Evolutionary conservation across 306 rosid species (phyloP).

Genomic region (Bauhinia variegata): DNA sequence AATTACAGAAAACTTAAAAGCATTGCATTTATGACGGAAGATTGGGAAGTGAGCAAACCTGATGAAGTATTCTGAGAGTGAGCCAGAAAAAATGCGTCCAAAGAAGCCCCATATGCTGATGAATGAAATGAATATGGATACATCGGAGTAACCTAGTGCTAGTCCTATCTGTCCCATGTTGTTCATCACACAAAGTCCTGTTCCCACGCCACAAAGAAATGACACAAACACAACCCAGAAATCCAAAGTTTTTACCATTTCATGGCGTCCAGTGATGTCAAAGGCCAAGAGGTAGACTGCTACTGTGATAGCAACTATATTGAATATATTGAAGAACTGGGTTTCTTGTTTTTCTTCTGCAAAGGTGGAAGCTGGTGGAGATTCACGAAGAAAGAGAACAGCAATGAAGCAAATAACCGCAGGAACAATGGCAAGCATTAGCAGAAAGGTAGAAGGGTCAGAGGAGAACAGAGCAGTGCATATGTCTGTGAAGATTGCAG

Average conservation of each 20-base stretch:
- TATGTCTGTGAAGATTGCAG: conserved; percentile 52
- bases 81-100: conserved; percentile 41
- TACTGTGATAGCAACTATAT: conserved; percentile 37
- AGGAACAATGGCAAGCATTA: conserved; percentile 53
- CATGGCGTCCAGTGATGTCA: conserved; percentile 42
- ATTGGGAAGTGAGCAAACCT: conserved; percentile 17
- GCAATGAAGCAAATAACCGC: conserved; percentile 39
- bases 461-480: conserved; percentile 47
- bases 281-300: conserved; percentile 50
- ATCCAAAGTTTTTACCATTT: conserved; percentile 40
- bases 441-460: conserved; percentile 42
- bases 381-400: conserved; percentile 37
- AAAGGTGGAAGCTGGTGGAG: conserved; percentile 33
- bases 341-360: conserved; percentile 36
- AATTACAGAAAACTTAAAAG: background rate
- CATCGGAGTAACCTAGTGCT: conserved; percentile 48
- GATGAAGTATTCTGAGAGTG: conserved; percentile 42
- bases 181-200: conserved; percentile 50
- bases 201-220: conserved; percentile 47
- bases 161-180: conserved; percentile 58
- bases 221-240: conserved; percentile 50
- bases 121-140: conserved; percentile 52
- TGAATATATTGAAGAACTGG: conserved; percentile 22
- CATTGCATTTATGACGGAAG: background rate
- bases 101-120: conserved; percentile 51